These are phyloP conservation scores for Phytophthora brassicae DNA, from an alignment of 352 stramenopile species.

Conservation along the genomic window DNA sequence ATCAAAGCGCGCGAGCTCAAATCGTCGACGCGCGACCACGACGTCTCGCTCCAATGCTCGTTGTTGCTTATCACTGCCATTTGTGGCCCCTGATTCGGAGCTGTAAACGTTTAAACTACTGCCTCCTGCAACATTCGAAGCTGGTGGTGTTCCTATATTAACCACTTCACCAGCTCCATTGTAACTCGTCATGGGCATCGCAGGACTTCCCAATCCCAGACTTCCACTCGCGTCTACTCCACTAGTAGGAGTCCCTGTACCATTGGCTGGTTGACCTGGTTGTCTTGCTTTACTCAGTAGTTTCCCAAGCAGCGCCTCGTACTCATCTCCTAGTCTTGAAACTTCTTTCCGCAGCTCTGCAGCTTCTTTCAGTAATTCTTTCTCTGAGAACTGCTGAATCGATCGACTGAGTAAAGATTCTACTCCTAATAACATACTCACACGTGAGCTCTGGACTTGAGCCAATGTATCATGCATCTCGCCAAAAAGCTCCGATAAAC, in stretches of 20 bases:
- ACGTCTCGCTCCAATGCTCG: conserved; percentile 72
- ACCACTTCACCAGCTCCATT: conserved; percentile 16
- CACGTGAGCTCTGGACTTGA: conserved; percentile 80
- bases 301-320: conserved; percentile 81
- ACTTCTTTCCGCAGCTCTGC: conserved; percentile 75
- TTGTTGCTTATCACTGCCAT: conserved; percentile 38
- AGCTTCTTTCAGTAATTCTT: conserved; percentile 72
- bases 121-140: conserved; percentile 11
- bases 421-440: conserved; percentile 83
- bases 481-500: conserved; percentile 77
- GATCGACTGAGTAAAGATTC: conserved; percentile 72
- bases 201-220: conserved; percentile 33
- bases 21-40: conserved; percentile 56
- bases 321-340: conserved; percentile 67
- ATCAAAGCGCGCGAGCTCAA: conserved; percentile 85
- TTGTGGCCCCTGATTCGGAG: conserved; percentile 14
- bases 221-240: conserved; percentile 17
- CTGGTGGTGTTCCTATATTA: conserved; percentile 22
- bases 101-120: conserved; percentile 25
- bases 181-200: conserved; percentile 13
- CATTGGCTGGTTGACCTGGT: conserved; percentile 20
- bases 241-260: conserved; percentile 28
- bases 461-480: conserved; percentile 82
- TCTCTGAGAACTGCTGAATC: conserved; percentile 66
- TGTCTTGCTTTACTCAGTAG: conserved; percentile 69